Conservation (phyloP, 2,329 filamentous ascomycete genomes). For the Claviceps pazoutovae region DNA sequence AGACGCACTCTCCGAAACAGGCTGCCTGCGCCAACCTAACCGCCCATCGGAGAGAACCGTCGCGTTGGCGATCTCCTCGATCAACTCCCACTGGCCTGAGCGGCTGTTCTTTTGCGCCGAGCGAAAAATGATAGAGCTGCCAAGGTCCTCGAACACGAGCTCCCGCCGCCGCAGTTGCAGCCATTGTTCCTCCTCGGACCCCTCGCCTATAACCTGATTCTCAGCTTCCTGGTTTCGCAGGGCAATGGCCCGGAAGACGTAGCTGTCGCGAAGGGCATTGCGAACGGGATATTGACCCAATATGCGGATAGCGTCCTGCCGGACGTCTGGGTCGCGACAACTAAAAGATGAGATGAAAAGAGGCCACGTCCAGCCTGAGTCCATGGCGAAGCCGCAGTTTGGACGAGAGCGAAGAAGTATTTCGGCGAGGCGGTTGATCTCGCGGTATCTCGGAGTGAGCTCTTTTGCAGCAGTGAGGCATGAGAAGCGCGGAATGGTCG, state of each 20-base stretch:
- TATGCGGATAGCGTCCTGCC: slow-evolving; percentile 26
- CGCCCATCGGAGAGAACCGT: slow-evolving; percentile 16
- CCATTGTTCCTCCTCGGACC: slow-evolving; percentile 23
- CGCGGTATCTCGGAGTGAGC: slow-evolving; percentile 28
- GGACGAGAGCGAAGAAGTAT: slow-evolving; percentile 21
- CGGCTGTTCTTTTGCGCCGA: slow-evolving; percentile 18
- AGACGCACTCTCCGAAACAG: slow-evolving; percentile 21
- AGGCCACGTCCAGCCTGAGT: slow-evolving; percentile 31
- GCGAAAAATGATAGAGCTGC: slow-evolving; percentile 23
- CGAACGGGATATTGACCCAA: slow-evolving; percentile 26
- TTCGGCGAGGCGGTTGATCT: slow-evolving; percentile 25
- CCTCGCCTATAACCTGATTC: slow-evolving; percentile 17
- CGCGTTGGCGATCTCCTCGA: slow-evolving; percentile 24
- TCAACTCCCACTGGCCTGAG: slow-evolving; percentile 21
- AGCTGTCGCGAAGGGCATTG: slow-evolving; percentile 30
- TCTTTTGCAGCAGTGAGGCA: slow-evolving; percentile 20
- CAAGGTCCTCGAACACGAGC: slow-evolving; percentile 24
- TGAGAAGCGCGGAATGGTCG: slow-evolving; percentile 23
- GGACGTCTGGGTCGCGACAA: slow-evolving; percentile 24
- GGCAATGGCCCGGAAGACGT: slow-evolving; percentile 25
- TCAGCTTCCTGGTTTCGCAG: slow-evolving; percentile 24
- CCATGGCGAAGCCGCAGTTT: slow-evolving; percentile 29
- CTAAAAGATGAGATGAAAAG: slow-evolving; percentile 27
- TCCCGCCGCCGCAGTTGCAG: slow-evolving; percentile 23
- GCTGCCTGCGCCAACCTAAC: slow-evolving; percentile 21